Base-by-base conservation (phyloP, 352 stramenopile genomes). In the Phytophthora litchii region DNA sequence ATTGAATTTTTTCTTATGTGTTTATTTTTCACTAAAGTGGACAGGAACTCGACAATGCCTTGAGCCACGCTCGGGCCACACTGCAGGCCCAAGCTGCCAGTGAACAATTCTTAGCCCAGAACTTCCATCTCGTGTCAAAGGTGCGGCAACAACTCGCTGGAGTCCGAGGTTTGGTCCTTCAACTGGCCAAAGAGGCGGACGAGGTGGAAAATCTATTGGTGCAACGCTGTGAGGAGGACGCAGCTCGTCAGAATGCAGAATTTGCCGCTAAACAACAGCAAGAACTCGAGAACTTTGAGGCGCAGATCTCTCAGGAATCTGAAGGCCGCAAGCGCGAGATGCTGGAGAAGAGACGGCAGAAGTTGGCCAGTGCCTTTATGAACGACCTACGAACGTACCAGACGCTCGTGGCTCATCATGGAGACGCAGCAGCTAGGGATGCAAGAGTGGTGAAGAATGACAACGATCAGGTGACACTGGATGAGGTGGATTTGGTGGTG, bases 341-440 rank as follows among this genome's bases (percentile, higher is more conserved):
- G 17, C 65, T 91, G 12, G 77, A 90, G 44, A 71, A 72, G 41
- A 71, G 78, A 23, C 75, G 83, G 1, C 63, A 87, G 42, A 71
- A 74, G 23, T 58, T 93, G 13, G 78, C 75, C 9, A 73, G 74
- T 14, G 83, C 81, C 12, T 93, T 95, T 57, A 60, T 74, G 47
- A 86, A 90, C 46, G 86, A 95, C 42, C 65, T 95, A 40, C 72
- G 76, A 62, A 91, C 82, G 29, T 95, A 95, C 58, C 83, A 92
- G 64, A 88, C 83, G 49, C 59, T 93, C 11, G 67, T 88, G 41
- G 71, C 67, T 27, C 77, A 87, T 56, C 78, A 91, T 34, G 74
- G 76, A 42, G 61, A 68, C 1, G 61, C 57, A 9, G 60, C 49
- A 12, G 38, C 55, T 2, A 72, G 32, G 1, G 36, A 61, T 21